Evolutionary conservation across 2,329 filamentous ascomycete genomes (phyloP), one percentile per base, ranked within the genome.

Genomic region (Kalaharituber pfeilii): DNA sequence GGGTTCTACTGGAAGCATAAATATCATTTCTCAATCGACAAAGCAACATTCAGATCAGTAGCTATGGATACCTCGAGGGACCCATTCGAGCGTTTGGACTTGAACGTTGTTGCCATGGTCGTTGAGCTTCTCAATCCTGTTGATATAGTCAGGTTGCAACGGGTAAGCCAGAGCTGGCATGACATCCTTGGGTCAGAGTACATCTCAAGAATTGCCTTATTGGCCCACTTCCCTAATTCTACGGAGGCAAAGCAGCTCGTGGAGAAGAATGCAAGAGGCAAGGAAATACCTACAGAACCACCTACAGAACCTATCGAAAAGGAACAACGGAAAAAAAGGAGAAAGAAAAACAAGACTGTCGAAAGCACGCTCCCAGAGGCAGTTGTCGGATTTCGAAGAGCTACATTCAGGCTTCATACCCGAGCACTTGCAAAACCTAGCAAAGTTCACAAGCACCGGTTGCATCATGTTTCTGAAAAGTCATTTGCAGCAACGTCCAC

Each of bases 361-460:
- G 50, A 55, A 47, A 51, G 36, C 28, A 36, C n/a, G 11, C 26
- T 52, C 44, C 55, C 57, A 6, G 36, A 30, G 15, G 56, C 51
- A 8, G 52, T 42, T 22, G 26, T 59, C 28, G 53, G 36, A 13
- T 59, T 59, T 50, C 55, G 55, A 22, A 51, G 56, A 36, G 57
- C 57, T 53, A 56, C 57, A 28, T 59, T 57, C 26, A 50, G 57
- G 53, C 50, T 56, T 51, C 57, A 57, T 36, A 55, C 57, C 26
- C 54, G 57, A 45, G 55, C 57, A 33, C 47, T 59, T 33, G 57
- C 57, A 8, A 59, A 57, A n/a, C 57, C 57, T 13, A 59, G 55
- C 9, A 59, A 59, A 27, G 57, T 59, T 39, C 57, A 59, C 29
- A 59, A 59, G 49, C 57, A 59, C 36, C 57, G 57, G 44, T 36